Conservation (phyloP, 1,284 basidiomycete species). For the Limonomyces culmigenus region DNA sequence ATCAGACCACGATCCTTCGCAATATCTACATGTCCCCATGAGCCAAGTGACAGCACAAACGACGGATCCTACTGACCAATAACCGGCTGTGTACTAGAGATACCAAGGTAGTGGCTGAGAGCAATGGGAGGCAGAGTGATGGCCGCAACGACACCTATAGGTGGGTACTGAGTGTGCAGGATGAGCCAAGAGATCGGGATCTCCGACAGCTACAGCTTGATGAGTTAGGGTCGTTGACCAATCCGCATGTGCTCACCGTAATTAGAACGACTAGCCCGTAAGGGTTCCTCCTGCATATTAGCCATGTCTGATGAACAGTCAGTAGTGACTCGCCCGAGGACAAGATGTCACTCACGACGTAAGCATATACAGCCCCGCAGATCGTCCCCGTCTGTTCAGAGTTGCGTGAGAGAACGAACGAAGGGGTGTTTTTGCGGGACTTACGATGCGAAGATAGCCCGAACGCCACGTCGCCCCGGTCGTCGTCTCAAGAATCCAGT, state of each 20-base stretch:
- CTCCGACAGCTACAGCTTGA: constrained; percentile 18
- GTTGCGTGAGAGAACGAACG: not conserved
- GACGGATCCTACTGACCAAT: constrained; percentile 14
- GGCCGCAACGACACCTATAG: constrained; percentile 28
- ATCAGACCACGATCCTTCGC: constrained; percentile 21
- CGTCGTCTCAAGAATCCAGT: constrained; percentile 34
- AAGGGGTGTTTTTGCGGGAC: constrained; percentile 3
- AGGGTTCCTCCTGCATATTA: constrained; percentile 24
- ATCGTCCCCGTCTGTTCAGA: constrained; percentile 23
- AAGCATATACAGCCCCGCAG: constrained; percentile 27
- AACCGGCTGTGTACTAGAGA: constrained; percentile 8
- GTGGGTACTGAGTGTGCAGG: constrained; percentile 20
- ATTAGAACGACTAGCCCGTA: constrained; percentile 25
- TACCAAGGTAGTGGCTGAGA: constrained; percentile 21
- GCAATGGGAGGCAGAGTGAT: constrained; percentile 29
- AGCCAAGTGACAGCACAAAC: not conserved
- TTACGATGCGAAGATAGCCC: constrained; percentile 27
- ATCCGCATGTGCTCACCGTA: constrained; percentile 19
- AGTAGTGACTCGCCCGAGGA: not conserved
- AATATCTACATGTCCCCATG: constrained; percentile 16
- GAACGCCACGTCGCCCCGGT: constrained; percentile 32
- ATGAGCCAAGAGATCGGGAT: constrained; percentile 30
- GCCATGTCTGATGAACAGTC: constrained; percentile 16
- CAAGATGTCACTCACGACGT: constrained; percentile 18
- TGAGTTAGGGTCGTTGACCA: not conserved